These are phyloP conservation scores for Rhododendron henanense DNA, from an alignment of 148 eudicot genomes.

Conservation along the genomic window DNA sequence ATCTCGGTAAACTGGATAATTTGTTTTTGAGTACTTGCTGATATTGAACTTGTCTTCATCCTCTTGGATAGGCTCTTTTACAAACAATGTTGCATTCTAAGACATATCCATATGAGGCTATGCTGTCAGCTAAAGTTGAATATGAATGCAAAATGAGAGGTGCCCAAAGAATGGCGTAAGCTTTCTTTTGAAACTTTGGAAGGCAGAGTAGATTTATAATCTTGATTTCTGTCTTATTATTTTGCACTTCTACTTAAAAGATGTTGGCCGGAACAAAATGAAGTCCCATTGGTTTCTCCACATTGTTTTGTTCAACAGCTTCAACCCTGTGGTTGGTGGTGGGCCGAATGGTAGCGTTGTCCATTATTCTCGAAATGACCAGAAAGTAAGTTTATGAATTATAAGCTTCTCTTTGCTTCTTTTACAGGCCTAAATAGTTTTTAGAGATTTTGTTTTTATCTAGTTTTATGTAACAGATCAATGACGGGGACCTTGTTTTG, in stretches of 20 bases:
- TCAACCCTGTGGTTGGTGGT: constrained; percentile 97
- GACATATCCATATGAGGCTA: constrained; percentile 64
- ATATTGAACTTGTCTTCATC: background rate
- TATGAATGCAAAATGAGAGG: constrained; percentile 95
- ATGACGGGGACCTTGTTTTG: constrained; percentile 67
- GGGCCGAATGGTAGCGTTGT: constrained; percentile 86
- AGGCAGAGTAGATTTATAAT: background rate
- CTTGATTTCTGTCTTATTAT: background rate
- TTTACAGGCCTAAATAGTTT: background rate
- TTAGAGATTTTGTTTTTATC: background rate
- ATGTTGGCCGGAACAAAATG: constrained; percentile 6
- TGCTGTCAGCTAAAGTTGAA: constrained; percentile 91
- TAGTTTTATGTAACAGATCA: constrained; percentile 43
- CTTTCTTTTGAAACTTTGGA: constrained; percentile 13
- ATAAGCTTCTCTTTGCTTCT: background rate
- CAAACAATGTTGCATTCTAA: constrained; percentile 77
- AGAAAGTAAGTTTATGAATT: constrained; percentile 52
- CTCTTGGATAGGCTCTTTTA: constrained; percentile 60
- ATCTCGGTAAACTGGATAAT: background rate
- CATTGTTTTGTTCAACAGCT: constrained; percentile 36
- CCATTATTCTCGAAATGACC: constrained; percentile 94
- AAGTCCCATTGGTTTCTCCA: background rate
- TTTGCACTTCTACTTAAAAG: background rate
- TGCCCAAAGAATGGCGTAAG: constrained; percentile 99
- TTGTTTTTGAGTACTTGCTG: background rate